Evolutionary conservation across 768 basidiomycete genomes (phyloP).

Genomic region (Kwoniella dejecticola): DNA sequence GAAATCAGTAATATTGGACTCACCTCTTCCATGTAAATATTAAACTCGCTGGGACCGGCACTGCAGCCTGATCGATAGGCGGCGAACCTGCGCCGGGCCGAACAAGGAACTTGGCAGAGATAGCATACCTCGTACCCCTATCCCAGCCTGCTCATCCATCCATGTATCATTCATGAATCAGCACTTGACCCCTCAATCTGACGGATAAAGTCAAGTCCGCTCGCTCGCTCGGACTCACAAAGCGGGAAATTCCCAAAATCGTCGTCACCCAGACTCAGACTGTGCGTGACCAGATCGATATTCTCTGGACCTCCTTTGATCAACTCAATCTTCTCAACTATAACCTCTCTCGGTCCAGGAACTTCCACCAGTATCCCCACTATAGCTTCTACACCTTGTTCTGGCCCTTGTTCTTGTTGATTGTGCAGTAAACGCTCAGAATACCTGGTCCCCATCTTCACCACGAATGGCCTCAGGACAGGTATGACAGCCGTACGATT

Average conservation of each 20-base stretch:
- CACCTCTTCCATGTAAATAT: slow-evolving; percentile 42
- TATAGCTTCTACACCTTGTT: slow-evolving; percentile 19
- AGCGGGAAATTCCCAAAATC: slow-evolving; percentile 8
- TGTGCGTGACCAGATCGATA: slow-evolving; percentile 6
- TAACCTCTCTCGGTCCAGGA: slow-evolving; percentile 19
- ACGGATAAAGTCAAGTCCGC: no score
- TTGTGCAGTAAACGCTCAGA: slow-evolving; percentile 1
- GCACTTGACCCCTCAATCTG: no score
- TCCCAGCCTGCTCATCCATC: slow-evolving; percentile 72
- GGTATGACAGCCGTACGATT: slow-evolving; percentile 70
- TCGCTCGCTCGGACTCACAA: no score
- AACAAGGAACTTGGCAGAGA: slow-evolving; percentile 11
- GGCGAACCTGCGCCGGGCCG: slow-evolving; percentile 6
- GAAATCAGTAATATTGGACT: no score
- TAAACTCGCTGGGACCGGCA: slow-evolving; percentile 18
- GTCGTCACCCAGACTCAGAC: slow-evolving; percentile 3
- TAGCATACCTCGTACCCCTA: slow-evolving; percentile 60
- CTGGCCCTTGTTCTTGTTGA: no score
- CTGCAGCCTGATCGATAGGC: slow-evolving; percentile 7
- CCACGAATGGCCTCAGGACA: slow-evolving; percentile 66
- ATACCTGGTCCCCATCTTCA: slow-evolving; percentile 64
- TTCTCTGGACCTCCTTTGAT: neutral
- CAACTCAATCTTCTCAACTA: slow-evolving; percentile 25
- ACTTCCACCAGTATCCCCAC: slow-evolving; percentile 23
- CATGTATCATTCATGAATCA: no score